Percentiles rank a stretch among this genome's conserved stretches.
phyloP scores from a whole-genome alignment of 169 alveolate genomes.

The Eimeria mitis region DNA sequence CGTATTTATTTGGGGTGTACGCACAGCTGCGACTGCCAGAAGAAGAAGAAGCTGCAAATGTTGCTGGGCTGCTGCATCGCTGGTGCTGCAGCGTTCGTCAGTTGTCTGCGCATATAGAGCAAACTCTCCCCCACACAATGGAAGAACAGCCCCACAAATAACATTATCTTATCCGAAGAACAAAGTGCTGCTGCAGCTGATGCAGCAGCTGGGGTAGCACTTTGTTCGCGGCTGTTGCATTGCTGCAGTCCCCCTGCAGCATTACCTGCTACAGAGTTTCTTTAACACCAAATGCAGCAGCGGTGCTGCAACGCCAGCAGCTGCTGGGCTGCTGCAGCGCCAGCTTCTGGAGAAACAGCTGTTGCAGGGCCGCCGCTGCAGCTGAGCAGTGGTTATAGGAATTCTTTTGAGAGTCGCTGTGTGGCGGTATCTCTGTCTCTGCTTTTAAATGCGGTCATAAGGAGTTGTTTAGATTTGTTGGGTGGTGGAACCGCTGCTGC shows the following conservation, averaged over 20 bases:
- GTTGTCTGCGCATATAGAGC: background rate
- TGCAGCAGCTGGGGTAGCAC: background rate
- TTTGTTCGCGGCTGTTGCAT: too few species aligned
- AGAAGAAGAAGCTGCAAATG: background rate
- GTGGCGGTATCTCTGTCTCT: background rate
- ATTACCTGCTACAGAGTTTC: background rate
- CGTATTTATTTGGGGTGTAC: background rate
- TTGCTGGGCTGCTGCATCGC: constrained; percentile 38
- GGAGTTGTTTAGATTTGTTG: background rate
- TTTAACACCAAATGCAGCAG: background rate
- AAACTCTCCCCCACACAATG: background rate
- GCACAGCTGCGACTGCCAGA: constrained; percentile 4
- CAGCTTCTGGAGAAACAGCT: too few species aligned
- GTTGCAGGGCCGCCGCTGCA: background rate
- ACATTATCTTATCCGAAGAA: background rate
- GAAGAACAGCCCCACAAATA: background rate
- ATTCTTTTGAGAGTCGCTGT: background rate
- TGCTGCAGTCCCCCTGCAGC: background rate
- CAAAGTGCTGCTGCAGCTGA: background rate
- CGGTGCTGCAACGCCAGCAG: background rate
- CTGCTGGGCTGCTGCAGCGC: background rate
- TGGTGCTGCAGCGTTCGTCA: constrained; percentile 32
- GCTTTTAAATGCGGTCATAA: background rate
- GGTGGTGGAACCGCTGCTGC: background rate
- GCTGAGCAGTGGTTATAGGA: background rate